Conservation (phyloP, 1,284 basidiomycete genomes). For the Ustilago curta region DNA sequence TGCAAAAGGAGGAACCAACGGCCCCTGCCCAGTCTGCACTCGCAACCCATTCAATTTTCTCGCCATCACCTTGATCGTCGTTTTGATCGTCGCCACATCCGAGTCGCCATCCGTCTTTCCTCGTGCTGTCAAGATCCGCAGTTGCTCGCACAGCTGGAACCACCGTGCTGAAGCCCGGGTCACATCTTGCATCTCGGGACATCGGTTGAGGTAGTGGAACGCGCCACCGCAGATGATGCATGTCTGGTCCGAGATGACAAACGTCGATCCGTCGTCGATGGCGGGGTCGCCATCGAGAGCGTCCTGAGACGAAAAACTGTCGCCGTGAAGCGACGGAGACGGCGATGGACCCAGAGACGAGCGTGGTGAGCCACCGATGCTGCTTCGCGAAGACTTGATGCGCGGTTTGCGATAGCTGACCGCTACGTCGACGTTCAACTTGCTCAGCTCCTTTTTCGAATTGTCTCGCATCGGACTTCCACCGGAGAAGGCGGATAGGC, state of each 20-base stretch:
- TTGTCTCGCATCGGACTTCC: constrained; percentile 22
- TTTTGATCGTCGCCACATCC: constrained; percentile 40
- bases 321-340: constrained; percentile 14
- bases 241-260: constrained; percentile 20
- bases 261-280: constrained; percentile 8
- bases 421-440: constrained; percentile 32
- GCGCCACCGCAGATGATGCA: constrained; percentile 47
- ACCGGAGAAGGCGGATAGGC: constrained; percentile 30
- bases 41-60: constrained; percentile 27
- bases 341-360: constrained; percentile 23
- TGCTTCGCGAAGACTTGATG: constrained; percentile 25
- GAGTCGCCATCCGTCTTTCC: constrained; percentile 25
- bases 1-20: constrained; percentile 28
- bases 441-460: constrained; percentile 27
- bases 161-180: constrained; percentile 27
- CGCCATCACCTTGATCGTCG: constrained; percentile 45
- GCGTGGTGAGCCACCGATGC: constrained; percentile 25
- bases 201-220: constrained; percentile 46
- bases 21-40: constrained; percentile 13
- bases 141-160: constrained; percentile 39
- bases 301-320: constrained; percentile 2
- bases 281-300: constrained; percentile 1
- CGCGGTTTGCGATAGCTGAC: constrained; percentile 34
- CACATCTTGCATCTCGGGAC: constrained; percentile 39
- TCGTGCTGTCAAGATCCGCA: constrained; percentile 26